Percentiles rank a stretch among this genome's conserved stretches.
phyloP scores from a whole-genome alignment of 1,139 yeast species.

The Kodamaea ohmeri region DNA sequence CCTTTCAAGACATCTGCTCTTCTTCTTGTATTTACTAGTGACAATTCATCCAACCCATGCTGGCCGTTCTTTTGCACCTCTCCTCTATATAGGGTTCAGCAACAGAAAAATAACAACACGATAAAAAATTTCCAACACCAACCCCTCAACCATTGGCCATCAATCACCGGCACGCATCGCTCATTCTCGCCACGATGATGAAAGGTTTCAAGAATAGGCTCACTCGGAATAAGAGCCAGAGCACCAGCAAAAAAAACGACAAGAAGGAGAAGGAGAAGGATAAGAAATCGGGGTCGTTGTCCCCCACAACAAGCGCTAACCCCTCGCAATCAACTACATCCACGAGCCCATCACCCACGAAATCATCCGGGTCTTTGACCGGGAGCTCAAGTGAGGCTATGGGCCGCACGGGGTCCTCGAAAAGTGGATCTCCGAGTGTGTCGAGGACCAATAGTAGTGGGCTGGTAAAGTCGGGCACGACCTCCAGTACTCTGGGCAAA shows the following conservation, averaged over 20 bases:
- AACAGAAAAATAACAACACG: conserved; percentile 7
- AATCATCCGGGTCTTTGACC: conserved; percentile 4
- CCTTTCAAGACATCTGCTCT: not conserved
- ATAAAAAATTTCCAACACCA: conserved; percentile 3
- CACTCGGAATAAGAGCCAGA: conserved; percentile 43
- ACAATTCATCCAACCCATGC: not conserved
- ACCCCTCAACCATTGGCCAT: conserved; percentile 2
- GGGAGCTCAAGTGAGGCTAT: conserved; percentile 5
- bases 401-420: conserved; percentile 9
- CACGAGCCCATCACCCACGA: not conserved
- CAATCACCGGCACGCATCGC: conserved; percentile 1
- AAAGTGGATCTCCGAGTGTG: conserved; percentile 29
- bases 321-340: not conserved
- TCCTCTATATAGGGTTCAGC: conserved; percentile 5
- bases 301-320: conserved; percentile 2
- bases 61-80: too few species aligned
- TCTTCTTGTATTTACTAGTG: not conserved
- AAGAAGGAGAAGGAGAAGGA: conserved; percentile 26
- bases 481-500: not conserved
- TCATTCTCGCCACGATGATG: conserved; percentile 36
- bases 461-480: conserved; percentile 25
- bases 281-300: conserved; percentile 11
- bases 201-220: conserved; percentile 51
- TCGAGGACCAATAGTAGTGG: conserved; percentile 35
- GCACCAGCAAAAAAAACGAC: conserved; percentile 37